Conservation (phyloP, 768 basidiomycete species). For the Psilocybe cyanescens region DNA sequence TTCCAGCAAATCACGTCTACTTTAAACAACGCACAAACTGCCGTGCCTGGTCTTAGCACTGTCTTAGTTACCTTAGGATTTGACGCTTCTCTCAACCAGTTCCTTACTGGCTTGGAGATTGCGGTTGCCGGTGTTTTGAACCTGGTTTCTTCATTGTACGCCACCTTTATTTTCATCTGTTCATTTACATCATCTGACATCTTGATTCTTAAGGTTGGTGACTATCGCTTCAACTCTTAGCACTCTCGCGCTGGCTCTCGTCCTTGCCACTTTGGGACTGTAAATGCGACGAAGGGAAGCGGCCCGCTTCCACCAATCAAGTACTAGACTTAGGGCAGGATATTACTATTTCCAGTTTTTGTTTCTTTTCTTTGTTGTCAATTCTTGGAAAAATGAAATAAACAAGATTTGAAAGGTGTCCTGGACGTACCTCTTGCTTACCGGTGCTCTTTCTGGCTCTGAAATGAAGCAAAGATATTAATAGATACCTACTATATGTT, state of each 20-base stretch:
- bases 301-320: neutral
- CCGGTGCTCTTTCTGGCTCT: too few relatives aligned
- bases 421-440: too few relatives aligned
- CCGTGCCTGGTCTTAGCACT: neutral
- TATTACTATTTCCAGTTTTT: neutral
- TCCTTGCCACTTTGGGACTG: neutral
- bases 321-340: neutral
- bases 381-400: too few relatives aligned
- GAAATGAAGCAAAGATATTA: neutral
- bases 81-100: neutral
- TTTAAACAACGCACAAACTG: neutral
- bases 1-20: constrained; percentile 2
- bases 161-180: neutral
- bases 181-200: neutral
- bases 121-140: neutral
- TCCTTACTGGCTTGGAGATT: constrained; percentile 4
- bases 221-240: neutral
- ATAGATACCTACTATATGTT: neutral
- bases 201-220: neutral
- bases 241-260: neutral
- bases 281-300: neutral
- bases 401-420: too few relatives aligned
- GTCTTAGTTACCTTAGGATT: neutral
- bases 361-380: too few relatives aligned
- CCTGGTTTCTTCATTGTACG: constrained; percentile 3